phyloP scores from a whole-genome alignment of 2,329 filamentous ascomycete genomes.

The Didymella sp. region DNA sequence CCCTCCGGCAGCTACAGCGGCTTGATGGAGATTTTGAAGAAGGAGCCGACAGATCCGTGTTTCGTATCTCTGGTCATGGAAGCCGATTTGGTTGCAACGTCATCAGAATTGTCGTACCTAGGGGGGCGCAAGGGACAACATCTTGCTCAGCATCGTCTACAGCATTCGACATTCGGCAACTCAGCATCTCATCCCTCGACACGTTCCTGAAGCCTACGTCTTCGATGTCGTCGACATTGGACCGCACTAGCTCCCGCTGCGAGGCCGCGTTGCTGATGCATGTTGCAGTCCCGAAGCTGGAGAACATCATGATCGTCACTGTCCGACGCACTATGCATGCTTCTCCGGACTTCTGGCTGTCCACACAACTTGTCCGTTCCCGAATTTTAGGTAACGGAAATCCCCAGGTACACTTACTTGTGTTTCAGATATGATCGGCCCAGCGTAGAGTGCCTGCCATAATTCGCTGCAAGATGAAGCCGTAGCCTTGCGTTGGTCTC shows the following conservation, averaged over 20 bases:
- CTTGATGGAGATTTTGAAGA: neutral
- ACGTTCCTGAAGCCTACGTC: neutral
- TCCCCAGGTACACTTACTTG: neutral
- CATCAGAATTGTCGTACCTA: neutral
- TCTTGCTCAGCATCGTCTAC: neutral
- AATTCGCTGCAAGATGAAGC: slow-evolving; percentile 4
- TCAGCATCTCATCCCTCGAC: neutral
- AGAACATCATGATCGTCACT: neutral
- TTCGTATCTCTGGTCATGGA: neutral
- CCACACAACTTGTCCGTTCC: neutral
- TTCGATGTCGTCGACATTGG: neutral
- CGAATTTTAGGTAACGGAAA: neutral
- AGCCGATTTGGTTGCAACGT: neutral
- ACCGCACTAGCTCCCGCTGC: neutral
- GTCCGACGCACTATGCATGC: neutral
- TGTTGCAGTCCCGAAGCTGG: neutral
- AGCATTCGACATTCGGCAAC: neutral
- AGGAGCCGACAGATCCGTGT: neutral
- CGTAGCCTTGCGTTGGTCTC: slow-evolving; percentile 2
- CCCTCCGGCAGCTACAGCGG: neutral
- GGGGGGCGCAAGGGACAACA: neutral
- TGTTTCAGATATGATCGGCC: slow-evolving; percentile 3
- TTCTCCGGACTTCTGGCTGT: neutral
- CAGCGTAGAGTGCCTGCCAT: neutral
- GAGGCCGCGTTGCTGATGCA: slow-evolving; percentile 1